A percentile compares a stretch with the other conserved stretches of the same genome.
phyloP scores from a whole-genome alignment of 208 protist species.

The Acanthamoeba lenticulata region DNA sequence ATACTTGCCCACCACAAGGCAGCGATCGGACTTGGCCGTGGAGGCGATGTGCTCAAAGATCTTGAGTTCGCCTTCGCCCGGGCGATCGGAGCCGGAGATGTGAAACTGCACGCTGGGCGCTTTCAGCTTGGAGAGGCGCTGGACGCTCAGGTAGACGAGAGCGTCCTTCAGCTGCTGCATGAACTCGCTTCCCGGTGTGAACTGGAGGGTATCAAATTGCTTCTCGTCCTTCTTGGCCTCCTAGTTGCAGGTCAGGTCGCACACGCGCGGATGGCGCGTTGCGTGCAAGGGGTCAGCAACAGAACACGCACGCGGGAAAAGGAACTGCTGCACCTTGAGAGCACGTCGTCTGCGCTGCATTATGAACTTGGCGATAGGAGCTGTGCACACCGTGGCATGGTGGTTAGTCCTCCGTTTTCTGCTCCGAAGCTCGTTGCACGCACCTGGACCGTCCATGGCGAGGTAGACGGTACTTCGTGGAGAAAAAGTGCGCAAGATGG shows the following conservation, averaged over 20 bases:
- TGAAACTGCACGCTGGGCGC: neutral
- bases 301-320: neutral
- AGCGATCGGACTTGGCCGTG: conserved; percentile 10
- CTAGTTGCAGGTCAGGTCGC: too few relatives aligned
- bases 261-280: neutral
- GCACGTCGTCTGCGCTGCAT: neutral
- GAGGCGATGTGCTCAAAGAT: conserved; percentile 62
- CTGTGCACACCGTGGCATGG: neutral
- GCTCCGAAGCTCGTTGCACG: neutral
- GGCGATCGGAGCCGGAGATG: conserved; percentile 44
- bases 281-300: neutral
- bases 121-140: neutral
- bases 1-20: conserved; percentile 68
- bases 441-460: conserved; percentile 54
- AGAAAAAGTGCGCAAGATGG: conserved; percentile 19
- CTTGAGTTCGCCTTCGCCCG: conserved; percentile 57
- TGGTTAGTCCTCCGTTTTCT: neutral
- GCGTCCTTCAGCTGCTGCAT: conserved; percentile 66
- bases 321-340: neutral
- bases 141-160: neutral
- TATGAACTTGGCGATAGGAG: conserved; percentile 65
- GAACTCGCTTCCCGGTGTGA: conserved; percentile 58
- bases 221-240: neutral
- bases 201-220: conserved; percentile 42
- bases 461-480: conserved; percentile 9